Base-by-base conservation (phyloP, 2,329 filamentous ascomycete genomes). In the Phaeosphaeria sp. region DNA sequence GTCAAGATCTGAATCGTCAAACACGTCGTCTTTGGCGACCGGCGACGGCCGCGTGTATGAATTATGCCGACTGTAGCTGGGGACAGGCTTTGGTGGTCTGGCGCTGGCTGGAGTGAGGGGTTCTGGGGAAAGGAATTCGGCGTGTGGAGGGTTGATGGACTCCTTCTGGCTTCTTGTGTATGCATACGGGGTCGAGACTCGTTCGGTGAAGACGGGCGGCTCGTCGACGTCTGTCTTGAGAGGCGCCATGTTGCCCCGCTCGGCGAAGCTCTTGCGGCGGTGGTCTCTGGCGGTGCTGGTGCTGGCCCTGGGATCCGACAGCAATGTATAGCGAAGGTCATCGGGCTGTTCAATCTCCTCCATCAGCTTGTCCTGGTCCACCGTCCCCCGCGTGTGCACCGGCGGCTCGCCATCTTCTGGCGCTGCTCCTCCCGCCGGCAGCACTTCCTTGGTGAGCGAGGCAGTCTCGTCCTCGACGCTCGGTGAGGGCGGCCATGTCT, bases 351-450 rank as follows among this genome's bases (percentile, higher is more conserved):
- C 75, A 15, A 90, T 84, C 55, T 89, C 87, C 54, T 89, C 77
- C 22, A 93, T 80, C 49, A 93, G 80, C 13, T 87, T 87, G 23
- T 87, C 78, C 69, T 93, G 90, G 52, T 93, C 89, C 56, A 89
- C 76, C 6, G 85, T 84, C 41, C 90, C 90, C 55, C 85, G 85
- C 56, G 84, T 83, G 13, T 85, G 84, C 33, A 89, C 89, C 52
- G 85, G 85, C 59, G 84, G 83, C 50, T 82, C 88, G 54, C 71
- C 55, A 79, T 81, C 44, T 65, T 73, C 50, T 64, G 63, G 65
- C 39, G 54, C 46, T 30, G 56, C 55, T 48, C 50, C 56, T 54
- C 61, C 60, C 25, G 77, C 76, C 44, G 73, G 68, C 23, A 81
- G 80, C 66, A 85, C 77, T 71, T 93, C 90, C 71, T 83, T 86